Conservation (phyloP, 768 basidiomycete genomes). For the Phylloporus scabripes region DNA sequence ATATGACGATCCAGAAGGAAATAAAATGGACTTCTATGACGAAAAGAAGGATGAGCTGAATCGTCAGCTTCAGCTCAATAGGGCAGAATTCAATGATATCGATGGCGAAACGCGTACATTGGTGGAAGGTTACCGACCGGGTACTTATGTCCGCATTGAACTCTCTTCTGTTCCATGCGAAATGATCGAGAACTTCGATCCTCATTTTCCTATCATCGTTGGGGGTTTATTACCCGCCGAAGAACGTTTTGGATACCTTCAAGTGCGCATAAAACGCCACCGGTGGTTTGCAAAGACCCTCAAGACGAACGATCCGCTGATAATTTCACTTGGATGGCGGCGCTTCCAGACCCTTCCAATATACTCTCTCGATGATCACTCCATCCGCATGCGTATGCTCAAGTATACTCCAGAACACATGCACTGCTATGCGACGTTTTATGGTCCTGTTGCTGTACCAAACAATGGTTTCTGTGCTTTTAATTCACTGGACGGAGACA, state of each 20-base stretch:
- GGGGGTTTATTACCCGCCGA: conserved; percentile 89
- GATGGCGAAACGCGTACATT: conserved; percentile 72
- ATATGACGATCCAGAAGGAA: conserved; percentile 82
- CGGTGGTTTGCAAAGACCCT: conserved; percentile 88
- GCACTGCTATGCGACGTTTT: conserved; percentile 99
- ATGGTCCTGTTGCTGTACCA: conserved; percentile 85
- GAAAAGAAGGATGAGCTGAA: conserved; percentile 91
- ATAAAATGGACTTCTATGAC: conserved; percentile 84
- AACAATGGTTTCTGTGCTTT: conserved; percentile 98
- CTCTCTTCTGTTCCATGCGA: conserved; percentile 81
- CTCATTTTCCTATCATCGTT: conserved; percentile 83
- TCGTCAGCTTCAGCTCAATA: conserved; percentile 75
- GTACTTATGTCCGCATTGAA: conserved; percentile 90
- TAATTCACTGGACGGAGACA: conserved; percentile 68
- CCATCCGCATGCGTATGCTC: conserved; percentile 97
- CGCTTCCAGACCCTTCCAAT: conserved; percentile 94
- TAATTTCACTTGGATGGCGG: conserved; percentile 96
- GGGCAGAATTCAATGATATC: conserved; percentile 76
- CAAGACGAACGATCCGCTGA: conserved; percentile 95
- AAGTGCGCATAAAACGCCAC: conserved; percentile 94
- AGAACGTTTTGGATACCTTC: conserved; percentile 88
- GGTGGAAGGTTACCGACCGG: conserved; percentile 88
- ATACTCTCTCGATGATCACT: conserved; percentile 96
- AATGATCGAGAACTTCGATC: conserved; percentile 90
- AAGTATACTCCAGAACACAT: conserved; percentile 99